These are phyloP conservation scores for Nidularia sp. DNA, from an alignment of 768 basidiomycete species.

Conservation along the genomic window DNA sequence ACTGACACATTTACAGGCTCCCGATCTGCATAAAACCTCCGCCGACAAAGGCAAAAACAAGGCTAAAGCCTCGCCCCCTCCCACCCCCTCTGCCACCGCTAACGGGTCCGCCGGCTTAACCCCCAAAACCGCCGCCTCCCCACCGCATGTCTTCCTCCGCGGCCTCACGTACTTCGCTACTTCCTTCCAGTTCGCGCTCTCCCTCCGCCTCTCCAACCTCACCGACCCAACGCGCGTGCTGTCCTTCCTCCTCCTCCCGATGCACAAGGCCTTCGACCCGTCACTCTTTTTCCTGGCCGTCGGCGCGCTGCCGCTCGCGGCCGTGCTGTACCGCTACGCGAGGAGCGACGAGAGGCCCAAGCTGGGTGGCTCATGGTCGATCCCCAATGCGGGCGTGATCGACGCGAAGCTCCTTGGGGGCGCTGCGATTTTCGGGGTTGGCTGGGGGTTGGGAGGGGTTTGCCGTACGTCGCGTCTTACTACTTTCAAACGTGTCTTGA, in stretches of 20 bases:
- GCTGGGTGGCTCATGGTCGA: slow-evolving; percentile 40
- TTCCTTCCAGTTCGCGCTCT: slow-evolving; percentile 47
- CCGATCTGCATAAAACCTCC: not conserved
- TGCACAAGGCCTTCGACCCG: slow-evolving; percentile 48
- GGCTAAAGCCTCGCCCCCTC: not conserved
- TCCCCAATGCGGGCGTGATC: slow-evolving; percentile 34
- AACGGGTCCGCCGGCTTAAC: too few relatives aligned
- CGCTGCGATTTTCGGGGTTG: slow-evolving; percentile 54
- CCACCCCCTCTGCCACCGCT: too few relatives aligned
- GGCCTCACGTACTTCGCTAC: slow-evolving; percentile 36
- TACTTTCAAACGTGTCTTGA: too few relatives aligned
- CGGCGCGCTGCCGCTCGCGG: slow-evolving; percentile 44
- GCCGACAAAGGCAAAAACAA: not conserved
- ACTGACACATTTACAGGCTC: not conserved
- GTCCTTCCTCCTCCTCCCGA: slow-evolving; percentile 48
- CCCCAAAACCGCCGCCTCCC: too few relatives aligned
- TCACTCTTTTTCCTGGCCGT: slow-evolving; percentile 51
- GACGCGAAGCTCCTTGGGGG: slow-evolving; percentile 45
- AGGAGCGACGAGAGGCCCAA: slow-evolving; percentile 31
- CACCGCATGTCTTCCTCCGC: slow-evolving; percentile 21
- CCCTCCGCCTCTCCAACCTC: slow-evolving; percentile 50
- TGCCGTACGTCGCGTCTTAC: slow-evolving; percentile 44
- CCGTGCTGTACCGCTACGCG: slow-evolving; percentile 38
- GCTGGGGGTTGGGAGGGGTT: slow-evolving; percentile 58
- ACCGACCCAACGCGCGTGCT: slow-evolving; percentile 44